Percentiles rank a stretch among this genome's conserved stretches.
Conservation (phyloP, 2,329 filamentous ascomycete species). For the Knufia petricola region DNA sequence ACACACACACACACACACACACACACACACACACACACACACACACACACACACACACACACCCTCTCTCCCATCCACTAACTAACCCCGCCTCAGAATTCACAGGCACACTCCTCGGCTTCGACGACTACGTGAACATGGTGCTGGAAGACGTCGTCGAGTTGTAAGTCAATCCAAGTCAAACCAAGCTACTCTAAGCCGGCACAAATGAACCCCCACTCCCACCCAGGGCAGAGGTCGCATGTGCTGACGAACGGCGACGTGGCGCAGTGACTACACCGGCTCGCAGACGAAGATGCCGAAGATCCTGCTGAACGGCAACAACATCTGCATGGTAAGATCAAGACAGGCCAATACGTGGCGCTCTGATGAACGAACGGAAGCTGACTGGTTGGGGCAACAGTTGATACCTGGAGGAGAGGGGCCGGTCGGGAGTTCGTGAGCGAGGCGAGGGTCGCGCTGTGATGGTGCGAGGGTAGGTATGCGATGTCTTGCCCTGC, state of each 20-base stretch:
- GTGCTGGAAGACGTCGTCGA: constrained; percentile 95
- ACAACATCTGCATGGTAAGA: constrained; percentile 98
- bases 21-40: no score
- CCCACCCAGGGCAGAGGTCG: no score
- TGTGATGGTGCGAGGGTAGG: no score
- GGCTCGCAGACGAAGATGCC: constrained; percentile 79
- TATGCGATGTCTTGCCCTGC: no score
- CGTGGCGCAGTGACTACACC: constrained; percentile 64
- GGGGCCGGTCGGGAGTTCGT: constrained; percentile 43
- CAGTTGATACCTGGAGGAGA: constrained; percentile 60
- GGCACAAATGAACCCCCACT: no score
- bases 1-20: no score
- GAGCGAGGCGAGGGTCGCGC: constrained; percentile 1
- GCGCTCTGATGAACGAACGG: no score
- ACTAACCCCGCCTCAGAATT: constrained; percentile 58
- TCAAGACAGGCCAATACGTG: no score
- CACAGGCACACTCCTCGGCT: constrained; percentile 84
- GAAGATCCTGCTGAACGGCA: constrained; percentile 93
- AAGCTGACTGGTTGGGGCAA: constrained; percentile 8
- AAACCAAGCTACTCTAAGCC: no score
- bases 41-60: no score
- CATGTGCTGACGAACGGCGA: background rate
- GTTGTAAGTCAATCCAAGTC: constrained; percentile 69
- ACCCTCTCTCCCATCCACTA: no score
- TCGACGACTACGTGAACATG: constrained; percentile 99